Percentiles rank a stretch among this genome's conserved stretches.
Evolutionary conservation across 1,284 basidiomycete species (phyloP).

Genomic region (Boletus semigastroideus): DNA sequence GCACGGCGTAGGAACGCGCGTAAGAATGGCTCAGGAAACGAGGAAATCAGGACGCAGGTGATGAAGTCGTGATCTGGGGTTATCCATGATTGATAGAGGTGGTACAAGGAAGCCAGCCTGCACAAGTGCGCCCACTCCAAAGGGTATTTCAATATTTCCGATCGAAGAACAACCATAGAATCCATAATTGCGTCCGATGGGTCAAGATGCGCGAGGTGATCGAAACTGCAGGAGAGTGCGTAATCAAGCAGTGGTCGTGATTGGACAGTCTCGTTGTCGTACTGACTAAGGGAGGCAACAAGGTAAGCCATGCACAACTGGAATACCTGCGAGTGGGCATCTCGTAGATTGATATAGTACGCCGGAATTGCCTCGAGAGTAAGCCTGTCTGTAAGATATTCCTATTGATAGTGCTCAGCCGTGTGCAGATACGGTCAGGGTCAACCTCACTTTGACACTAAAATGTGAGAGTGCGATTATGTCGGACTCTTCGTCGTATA

Average conservation of each 20-base stretch:
- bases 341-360: not conserved
- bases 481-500: slow-evolving; percentile 7
- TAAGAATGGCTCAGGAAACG: not conserved
- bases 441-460: slow-evolving; percentile 14
- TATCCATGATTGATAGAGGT: not conserved
- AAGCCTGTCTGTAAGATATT: slow-evolving; percentile 3
- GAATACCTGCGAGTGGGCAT: slow-evolving; percentile 2
- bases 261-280: not conserved
- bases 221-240: not conserved
- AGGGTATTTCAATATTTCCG: not conserved
- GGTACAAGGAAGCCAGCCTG: not conserved
- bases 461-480: slow-evolving; percentile 15
- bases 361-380: not conserved
- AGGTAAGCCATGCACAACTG: slow-evolving; percentile 7
- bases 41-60: slow-evolving; percentile 2
- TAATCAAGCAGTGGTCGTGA: slow-evolving; percentile 8
- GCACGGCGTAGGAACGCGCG: not conserved
- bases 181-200: not conserved
- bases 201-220: slow-evolving; percentile 4
- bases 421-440: not conserved
- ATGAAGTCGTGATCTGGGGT: slow-evolving; percentile 8
- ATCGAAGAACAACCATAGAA: not conserved
- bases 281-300: not conserved
- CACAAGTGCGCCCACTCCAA: slow-evolving; percentile 4
- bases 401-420: not conserved